phyloP scores from a whole-genome alignment of 2,329 filamentous ascomycete species.

The Claviceps pazoutovae region DNA sequence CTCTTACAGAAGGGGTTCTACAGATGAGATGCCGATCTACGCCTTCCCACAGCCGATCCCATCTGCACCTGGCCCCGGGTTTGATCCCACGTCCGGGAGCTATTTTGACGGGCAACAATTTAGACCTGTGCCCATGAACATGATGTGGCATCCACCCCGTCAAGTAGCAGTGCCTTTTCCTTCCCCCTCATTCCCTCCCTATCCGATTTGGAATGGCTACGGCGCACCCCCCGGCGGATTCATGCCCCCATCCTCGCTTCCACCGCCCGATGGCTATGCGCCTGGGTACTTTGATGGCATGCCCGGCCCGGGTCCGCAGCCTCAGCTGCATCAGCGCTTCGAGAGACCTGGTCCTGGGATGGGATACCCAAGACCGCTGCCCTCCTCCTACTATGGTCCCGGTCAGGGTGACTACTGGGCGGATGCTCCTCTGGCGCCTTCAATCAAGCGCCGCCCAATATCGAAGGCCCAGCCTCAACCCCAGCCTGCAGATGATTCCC shows the following conservation, averaged over 20 bases:
- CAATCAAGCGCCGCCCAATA: constrained; percentile 22
- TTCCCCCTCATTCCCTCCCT: constrained; percentile 20
- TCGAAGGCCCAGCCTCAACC: constrained; percentile 16
- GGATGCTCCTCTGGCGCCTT: constrained; percentile 18
- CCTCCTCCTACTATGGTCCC: not conserved
- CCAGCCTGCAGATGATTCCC: constrained; percentile 30
- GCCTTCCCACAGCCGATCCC: constrained; percentile 21
- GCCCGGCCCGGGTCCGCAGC: constrained; percentile 3
- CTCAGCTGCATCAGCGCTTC: constrained; percentile 21
- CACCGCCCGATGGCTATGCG: constrained; percentile 15
- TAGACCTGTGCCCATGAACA: constrained; percentile 9
- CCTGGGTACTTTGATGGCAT: constrained; percentile 17
- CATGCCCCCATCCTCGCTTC: constrained; percentile 14
- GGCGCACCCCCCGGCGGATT: constrained; percentile 14
- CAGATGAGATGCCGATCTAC: constrained; percentile 23
- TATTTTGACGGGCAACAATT: constrained; percentile 21
- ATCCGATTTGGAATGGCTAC: constrained; percentile 12
- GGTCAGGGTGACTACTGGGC: constrained; percentile 23
- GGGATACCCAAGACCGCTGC: constrained; percentile 18
- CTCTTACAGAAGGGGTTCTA: constrained; percentile 16
- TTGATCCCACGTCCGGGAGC: constrained; percentile 21
- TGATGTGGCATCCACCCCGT: constrained; percentile 15
- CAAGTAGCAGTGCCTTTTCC: constrained; percentile 11
- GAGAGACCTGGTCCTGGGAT: constrained; percentile 26
- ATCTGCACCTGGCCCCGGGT: constrained; percentile 18